These are phyloP conservation scores for Globisporangium carolinianum DNA, from an alignment of 352 stramenopile species.

Conservation along the genomic window DNA sequence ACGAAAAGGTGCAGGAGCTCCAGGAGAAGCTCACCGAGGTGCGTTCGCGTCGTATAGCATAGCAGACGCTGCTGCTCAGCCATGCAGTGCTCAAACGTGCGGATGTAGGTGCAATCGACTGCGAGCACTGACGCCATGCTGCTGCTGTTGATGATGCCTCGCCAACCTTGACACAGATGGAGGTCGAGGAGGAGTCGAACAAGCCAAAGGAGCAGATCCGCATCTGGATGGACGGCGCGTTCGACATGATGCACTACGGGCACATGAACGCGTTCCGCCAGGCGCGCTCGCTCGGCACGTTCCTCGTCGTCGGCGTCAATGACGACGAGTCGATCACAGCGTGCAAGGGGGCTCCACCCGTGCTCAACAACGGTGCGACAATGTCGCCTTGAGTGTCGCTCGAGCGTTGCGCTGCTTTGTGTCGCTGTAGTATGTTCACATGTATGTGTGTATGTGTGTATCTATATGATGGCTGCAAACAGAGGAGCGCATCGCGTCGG, in stretches of 20 bases:
- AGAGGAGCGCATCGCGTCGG: constrained; percentile 93
- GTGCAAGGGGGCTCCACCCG: constrained; percentile 93
- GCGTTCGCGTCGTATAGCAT: background rate
- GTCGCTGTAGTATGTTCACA: too few relatives aligned
- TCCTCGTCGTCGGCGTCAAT: constrained; percentile 98
- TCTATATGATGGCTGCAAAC: background rate
- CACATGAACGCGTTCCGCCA: constrained; percentile 99
- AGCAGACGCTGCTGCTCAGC: background rate
- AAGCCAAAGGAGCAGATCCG: constrained; percentile 87
- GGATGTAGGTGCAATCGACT: too few relatives aligned
- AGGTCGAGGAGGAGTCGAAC: constrained; percentile 60
- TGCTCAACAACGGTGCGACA: constrained; percentile 90
- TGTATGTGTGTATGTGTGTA: too few relatives aligned
- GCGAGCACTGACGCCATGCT: background rate
- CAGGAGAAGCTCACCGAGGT: constrained; percentile 77
- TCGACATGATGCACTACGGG: constrained; percentile 99
- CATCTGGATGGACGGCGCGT: constrained; percentile 99
- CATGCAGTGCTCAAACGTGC: background rate
- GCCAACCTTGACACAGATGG: constrained; percentile 31
- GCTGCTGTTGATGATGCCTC: background rate
- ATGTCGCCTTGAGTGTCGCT: too few relatives aligned
- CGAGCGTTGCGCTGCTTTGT: background rate
- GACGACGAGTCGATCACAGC: constrained; percentile 95
- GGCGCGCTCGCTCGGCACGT: constrained; percentile 92
- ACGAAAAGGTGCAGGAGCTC: constrained; percentile 76